Conservation (phyloP, 179 eudicot genomes). For the Beta corolliflora region DNA sequence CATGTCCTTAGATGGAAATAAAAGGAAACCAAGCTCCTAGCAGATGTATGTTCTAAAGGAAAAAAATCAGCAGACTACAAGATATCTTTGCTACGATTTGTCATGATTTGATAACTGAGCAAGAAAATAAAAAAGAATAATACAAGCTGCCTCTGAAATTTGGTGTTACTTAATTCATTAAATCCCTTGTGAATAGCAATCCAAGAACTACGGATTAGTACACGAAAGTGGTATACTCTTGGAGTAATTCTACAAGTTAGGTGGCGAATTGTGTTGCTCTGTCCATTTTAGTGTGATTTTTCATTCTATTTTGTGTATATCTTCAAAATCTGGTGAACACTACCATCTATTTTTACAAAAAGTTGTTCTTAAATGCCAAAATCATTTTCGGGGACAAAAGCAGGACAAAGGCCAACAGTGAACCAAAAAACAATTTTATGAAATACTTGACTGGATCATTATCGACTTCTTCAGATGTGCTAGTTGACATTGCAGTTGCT, state of each 20-base stretch:
- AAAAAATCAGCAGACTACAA: not conserved
- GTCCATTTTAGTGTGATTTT: not conserved
- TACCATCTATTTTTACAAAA: slow-evolving; percentile 34
- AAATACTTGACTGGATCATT: slow-evolving; percentile 45
- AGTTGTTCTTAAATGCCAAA: slow-evolving; percentile 57
- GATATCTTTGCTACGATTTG: not conserved
- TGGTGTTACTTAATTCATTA: no score
- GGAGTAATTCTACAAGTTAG: no score
- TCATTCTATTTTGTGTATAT: not conserved
- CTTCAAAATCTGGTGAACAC: not conserved
- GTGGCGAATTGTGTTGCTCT: no score
- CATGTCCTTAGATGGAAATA: no score
- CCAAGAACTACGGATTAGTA: no score
- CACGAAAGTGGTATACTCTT: no score
- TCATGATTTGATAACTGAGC: not conserved
- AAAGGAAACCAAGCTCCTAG: no score
- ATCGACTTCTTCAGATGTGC: slow-evolving; percentile 45
- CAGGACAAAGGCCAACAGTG: slow-evolving; percentile 74
- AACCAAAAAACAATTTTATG: slow-evolving; percentile 80
- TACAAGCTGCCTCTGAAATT: not conserved
- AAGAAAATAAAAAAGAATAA: not conserved
- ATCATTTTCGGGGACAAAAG: slow-evolving; percentile 73
- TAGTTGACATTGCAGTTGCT: slow-evolving; percentile 60
- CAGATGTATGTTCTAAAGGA: no score
- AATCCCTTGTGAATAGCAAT: no score